Base-by-base conservation (phyloP, 495 filamentous ascomycete species). In the Podospora conica region DNA sequence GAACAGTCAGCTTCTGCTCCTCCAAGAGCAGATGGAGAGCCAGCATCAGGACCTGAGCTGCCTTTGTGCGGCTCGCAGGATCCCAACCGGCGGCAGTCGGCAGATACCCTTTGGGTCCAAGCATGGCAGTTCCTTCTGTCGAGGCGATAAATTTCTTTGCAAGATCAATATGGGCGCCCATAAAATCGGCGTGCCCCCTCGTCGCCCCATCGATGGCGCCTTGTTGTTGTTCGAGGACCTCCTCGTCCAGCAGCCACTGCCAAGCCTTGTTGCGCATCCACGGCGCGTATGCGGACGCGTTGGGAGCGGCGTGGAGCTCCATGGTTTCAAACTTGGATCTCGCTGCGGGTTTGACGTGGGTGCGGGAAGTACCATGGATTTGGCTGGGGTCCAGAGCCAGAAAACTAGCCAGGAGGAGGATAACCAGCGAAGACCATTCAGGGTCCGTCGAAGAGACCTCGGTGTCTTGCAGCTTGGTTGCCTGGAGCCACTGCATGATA, bases 11-110 rank as follows among this genome's bases (percentile, higher is more conserved):
- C 73, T 96, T 97, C 67, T 90, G 85, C 70, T 98, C 95, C 73
- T 98, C 94, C 2, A 89, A 82, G 4, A 96, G 74, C 8, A 98
- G 83, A 75, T 98, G 96, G 23, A 98, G 82, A 15, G 86, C 87
- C 59, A 95, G 80, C 10, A 97, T 79, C 2, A 94, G 80, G 58
- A 86, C 88, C 65, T 85, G 85, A 53, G 92, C 80, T 29, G 85
- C 83, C 60, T 80, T 84, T 22, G 83, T 82, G 29, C 88, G 84
- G 54, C 81, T 77, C 27, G 83, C 81, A 48, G 80, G 78, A 59
- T 80, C 81, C 63, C 82, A 80, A 27, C 80, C 79, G 40, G 77
- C 67, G 12, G 85, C 84, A 9, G 88, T 90, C 48, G 89, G 88
- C 56, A 91, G 77, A 65, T 84, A 87, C 20, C 86, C 87, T 9